Base-by-base conservation (phyloP, 2,329 filamentous ascomycete species). In the Nannizzia gypsea region DNA sequence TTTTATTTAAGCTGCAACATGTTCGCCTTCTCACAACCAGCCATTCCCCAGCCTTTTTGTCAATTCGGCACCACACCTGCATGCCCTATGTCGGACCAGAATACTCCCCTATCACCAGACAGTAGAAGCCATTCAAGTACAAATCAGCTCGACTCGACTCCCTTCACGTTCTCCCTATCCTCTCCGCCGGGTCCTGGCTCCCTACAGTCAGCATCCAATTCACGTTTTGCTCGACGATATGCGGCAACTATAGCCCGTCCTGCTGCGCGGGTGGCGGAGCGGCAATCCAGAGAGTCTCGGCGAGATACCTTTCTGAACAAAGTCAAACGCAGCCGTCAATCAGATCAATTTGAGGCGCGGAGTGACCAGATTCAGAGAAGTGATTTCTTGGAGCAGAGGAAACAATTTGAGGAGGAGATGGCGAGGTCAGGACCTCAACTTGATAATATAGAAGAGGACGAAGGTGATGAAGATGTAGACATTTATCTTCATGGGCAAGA, bases 291-390 rank as follows among this genome's bases (percentile, higher is more conserved):
- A 58, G 68, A 69, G 9, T 68, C 71, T 36, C 70, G 72, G 26
- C 73, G 73, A 57, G 69, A 68, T 22, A 67, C 69, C 50, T 78
- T 77, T 59, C 64, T 77, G 2, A 76, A 76, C 63, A 70, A 72
- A 22, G 68, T 77, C 17, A 72, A 70, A 56, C 67, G 66, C n/a
- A 70, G 71, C 46, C 72, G 76, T 31, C 73, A 76, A 13, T 66
- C 68, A 38, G 70, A 67, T 0, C 69, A 72, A 6, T 74, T 73
- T 59, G 71, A 74, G 62, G 67, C 67, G 63, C 73, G 69, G 63
- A 74, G 71, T 64, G 79, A 71, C 66, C 75, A 71, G 69, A 70
- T 73, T 61, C 72, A 71, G 69, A 73, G 67, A 64, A 73, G 70
- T 72, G 76, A 77, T 62, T 70, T 70, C 66, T 65, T 72, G 59